Percentiles rank a stretch among this genome's conserved stretches.
These are phyloP conservation scores for Smittium culicis DNA, from an alignment of 371 early-diverging fungal species.

Conservation along the genomic window DNA sequence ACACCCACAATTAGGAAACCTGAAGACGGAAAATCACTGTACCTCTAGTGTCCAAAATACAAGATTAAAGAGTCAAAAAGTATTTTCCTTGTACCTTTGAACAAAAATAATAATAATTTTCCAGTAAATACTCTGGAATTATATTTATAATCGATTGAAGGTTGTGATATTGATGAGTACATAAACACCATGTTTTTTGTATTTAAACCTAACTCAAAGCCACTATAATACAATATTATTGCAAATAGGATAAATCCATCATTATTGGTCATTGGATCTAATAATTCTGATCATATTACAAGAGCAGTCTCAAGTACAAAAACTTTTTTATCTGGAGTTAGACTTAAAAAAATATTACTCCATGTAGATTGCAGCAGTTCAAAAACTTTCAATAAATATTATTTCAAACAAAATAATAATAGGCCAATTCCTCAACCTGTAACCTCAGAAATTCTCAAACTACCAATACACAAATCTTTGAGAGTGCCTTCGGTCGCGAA, in stretches of 20 bases:
- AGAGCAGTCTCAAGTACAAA: not conserved
- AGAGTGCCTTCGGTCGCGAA: not conserved
- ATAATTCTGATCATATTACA: not conserved
- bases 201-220: not conserved
- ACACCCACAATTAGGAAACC: not conserved
- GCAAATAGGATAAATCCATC: not conserved
- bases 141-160: constrained; percentile 1
- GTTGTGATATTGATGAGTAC: not conserved
- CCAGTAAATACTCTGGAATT: constrained; percentile 5
- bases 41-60: not conserved
- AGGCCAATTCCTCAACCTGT: not conserved
- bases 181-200: constrained; percentile 7
- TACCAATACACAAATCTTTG: constrained; percentile 1
- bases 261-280: not conserved
- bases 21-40: not conserved
- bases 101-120: not conserved
- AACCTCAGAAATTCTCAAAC: not conserved
- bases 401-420: not conserved
- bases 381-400: constrained; percentile 2
- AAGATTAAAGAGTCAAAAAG: not conserved
- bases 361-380: not conserved
- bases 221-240: not conserved
- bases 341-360: not conserved
- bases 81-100: not conserved
- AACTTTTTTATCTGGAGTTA: not conserved